A percentile compares a stretch with the other conserved stretches of the same genome.
Evolutionary conservation across 768 basidiomycete genomes (phyloP).

Genomic region (button mushroom (Agaricus bisporus)): DNA sequence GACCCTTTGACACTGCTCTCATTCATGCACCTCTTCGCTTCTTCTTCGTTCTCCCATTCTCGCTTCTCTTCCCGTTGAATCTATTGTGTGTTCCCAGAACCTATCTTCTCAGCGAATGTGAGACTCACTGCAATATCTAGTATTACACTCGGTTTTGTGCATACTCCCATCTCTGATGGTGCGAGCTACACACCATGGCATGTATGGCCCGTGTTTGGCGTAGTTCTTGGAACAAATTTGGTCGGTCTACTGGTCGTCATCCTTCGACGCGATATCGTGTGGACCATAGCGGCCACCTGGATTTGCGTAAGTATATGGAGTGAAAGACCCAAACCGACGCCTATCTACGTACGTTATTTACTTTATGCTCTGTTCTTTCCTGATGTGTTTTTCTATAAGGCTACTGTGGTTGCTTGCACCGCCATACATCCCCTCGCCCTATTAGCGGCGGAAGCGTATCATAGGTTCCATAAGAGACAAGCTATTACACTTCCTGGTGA

Average conservation of each 20-base stretch:
- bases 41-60: conserved; percentile 49
- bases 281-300: conserved; percentile 74
- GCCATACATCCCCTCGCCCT: conserved; percentile 59
- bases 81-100: conserved; percentile 42
- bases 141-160: conserved; percentile 63
- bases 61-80: conserved; percentile 50
- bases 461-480: conserved; percentile 20
- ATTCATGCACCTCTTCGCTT: conserved; percentile 86
- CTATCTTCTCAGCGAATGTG: too few relatives aligned
- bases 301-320: conserved; percentile 62
- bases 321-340: conserved; percentile 52
- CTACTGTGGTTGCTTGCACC: conserved; percentile 58
- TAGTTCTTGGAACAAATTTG: conserved; percentile 59
- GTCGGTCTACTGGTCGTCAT: conserved; percentile 49
- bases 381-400: conserved; percentile 26
- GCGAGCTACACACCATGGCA: conserved; percentile 53
- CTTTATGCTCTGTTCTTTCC: neutral
- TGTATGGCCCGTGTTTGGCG: conserved; percentile 69
- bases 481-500: conserved; percentile 17
- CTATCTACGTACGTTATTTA: conserved; percentile 50
- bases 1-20: conserved; percentile 73
- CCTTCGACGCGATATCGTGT: conserved; percentile 62
- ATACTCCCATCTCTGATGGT: conserved; percentile 36
- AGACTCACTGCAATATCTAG: conserved; percentile 25
- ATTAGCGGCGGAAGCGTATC: conserved; percentile 38